A percentile compares a stretch with the other conserved stretches of the same genome.
Conservation (phyloP, 78 protist species). For the Diacronema lutheri region DNA sequence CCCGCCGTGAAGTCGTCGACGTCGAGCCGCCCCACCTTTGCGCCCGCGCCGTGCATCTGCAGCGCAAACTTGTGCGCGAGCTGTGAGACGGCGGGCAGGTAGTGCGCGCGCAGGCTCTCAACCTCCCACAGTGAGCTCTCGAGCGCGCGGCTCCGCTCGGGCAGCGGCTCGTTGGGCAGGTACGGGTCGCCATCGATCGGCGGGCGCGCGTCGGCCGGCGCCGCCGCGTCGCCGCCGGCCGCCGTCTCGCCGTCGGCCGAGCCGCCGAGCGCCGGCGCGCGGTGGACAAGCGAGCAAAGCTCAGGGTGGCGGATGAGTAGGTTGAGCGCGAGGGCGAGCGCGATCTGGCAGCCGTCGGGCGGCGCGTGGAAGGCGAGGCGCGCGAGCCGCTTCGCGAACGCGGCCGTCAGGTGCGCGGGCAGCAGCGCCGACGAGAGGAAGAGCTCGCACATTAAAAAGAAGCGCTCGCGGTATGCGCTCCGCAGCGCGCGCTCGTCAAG, state of each 20-base stretch:
- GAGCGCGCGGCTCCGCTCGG: background rate
- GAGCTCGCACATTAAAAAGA: background rate
- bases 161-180: background rate
- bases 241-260: too few relatives aligned
- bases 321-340: background rate
- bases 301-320: background rate
- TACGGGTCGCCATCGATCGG: background rate
- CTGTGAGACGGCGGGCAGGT: background rate
- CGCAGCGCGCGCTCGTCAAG: background rate
- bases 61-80: background rate
- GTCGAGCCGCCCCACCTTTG: too few relatives aligned
- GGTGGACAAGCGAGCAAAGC: background rate
- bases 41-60: too few relatives aligned
- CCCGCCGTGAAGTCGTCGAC: too few relatives aligned
- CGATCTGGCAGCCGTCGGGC: background rate
- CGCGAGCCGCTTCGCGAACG: background rate
- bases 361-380: background rate
- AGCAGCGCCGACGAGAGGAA: background rate
- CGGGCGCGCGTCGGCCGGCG: background rate
- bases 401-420: constrained; percentile 1
- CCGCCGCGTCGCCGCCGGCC: too few relatives aligned
- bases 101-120: background rate
- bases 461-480: background rate
- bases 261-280: too few relatives aligned
- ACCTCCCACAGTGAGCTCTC: constrained; percentile 4